phyloP scores from a whole-genome alignment of 768 basidiomycete genomes.

The Lentinula edodes region DNA sequence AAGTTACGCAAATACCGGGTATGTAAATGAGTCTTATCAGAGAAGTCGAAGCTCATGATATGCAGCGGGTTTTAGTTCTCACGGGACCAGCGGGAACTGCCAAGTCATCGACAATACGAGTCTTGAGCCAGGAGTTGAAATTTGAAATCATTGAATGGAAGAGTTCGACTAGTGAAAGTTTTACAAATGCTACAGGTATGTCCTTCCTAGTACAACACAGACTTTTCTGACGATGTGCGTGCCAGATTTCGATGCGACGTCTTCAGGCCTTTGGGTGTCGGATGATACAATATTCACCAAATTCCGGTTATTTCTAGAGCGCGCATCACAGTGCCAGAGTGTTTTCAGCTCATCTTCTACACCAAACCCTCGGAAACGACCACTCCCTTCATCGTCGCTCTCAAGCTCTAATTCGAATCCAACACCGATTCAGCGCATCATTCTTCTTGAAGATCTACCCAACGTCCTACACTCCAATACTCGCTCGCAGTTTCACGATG shows the following conservation, averaged over 20 bases:
- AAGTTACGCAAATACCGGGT: conserved; percentile 73
- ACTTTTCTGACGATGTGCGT: background rate
- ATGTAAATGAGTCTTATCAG: conserved; percentile 18
- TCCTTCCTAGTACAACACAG: background rate
- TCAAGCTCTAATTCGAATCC: conserved; percentile 8
- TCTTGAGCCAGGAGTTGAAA: conserved; percentile 67
- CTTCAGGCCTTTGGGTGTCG: conserved; percentile 21
- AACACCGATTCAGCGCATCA: conserved; percentile 32
- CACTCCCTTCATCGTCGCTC: background rate
- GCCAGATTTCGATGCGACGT: background rate
- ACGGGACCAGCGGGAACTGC: conserved; percentile 88
- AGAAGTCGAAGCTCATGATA: background rate
- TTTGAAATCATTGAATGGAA: conserved; percentile 87
- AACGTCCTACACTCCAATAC: conserved; percentile 77
- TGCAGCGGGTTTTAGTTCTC: conserved; percentile 74
- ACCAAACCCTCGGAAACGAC: conserved; percentile 5
- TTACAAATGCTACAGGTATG: background rate
- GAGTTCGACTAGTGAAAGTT: conserved; percentile 52
- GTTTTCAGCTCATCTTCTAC: conserved; percentile 31
- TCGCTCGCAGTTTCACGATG: conserved; percentile 66
- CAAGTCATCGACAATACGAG: conserved; percentile 81
- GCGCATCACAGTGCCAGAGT: conserved; percentile 56
- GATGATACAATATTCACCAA: conserved; percentile 43
- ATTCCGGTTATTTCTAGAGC: conserved; percentile 70
- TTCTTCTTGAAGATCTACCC: conserved; percentile 88